Evolutionary conservation across 495 filamentous ascomycete genomes (phyloP), one percentile per base, ranked within the genome.

Genomic region (Penicillium pulvis): DNA sequence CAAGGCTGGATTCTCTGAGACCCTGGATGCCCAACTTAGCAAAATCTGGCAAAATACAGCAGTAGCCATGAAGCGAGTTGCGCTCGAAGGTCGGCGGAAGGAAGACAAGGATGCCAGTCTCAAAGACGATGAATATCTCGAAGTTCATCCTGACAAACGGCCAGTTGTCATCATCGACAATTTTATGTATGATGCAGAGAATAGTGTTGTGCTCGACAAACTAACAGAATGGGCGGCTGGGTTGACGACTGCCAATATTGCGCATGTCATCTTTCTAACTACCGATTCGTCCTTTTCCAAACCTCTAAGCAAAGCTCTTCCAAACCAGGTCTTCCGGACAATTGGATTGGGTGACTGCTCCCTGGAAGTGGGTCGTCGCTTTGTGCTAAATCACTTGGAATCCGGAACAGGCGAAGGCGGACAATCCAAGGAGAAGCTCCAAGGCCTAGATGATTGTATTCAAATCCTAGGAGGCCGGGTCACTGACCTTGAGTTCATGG

Each of bases 191-290:
- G 84, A 81, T 62, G 78, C 89, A 28, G 88, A 91, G 23, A 81
- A 82, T 58, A 80, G 80, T 44, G 75, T 96, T 20, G 85, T 98
- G 9, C 93, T 96, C 64, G 91, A 96, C 64, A 95, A 92, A 70
- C 83, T 98, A 42, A 84, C 92, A 7, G 90, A 97, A 65, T 98
- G 92, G 90, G 92, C 93, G 3, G 91, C 95, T 4, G 80, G 85
- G 0, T 76, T 98, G n/a, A 91, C 92, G 0, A 87, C 89, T 4
- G 82, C 84, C n/a, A 97, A 97, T 60, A 83, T 96, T 44, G 95
- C 94, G 3, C 94, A 98, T 71, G 93, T 98, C 59, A 88, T 98
- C 47, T 97, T 98, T 78, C 81, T 98, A n/a, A 96, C 93, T 0
- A 90, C 90, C 61, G 95, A 98, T 60, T 83, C 91, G 3, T 90